Evolutionary conservation across 495 filamentous ascomycete genomes (phyloP).

Genomic region (Podospora pseudocomata): DNA sequence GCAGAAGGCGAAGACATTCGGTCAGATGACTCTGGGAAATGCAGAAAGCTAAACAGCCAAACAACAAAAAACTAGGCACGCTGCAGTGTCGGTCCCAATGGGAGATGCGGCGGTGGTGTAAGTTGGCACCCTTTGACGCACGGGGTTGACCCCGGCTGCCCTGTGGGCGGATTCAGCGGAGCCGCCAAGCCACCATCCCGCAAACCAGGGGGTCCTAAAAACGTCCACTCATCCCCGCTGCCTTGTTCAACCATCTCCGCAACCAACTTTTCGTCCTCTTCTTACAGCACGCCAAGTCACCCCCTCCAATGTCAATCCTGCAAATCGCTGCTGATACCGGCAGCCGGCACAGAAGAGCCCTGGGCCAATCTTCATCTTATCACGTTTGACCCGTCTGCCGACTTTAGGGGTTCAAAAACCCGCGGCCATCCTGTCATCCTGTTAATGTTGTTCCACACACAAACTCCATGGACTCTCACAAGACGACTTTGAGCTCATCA

Average conservation of each 20-base stretch:
- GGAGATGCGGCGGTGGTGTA: slow-evolving; percentile 9
- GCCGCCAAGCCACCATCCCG: neutral
- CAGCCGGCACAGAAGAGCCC: slow-evolving; percentile 13
- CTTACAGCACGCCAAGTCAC: slow-evolving; percentile 11
- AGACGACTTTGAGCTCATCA: neutral
- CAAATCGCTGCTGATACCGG: slow-evolving; percentile 19
- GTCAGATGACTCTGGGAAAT: slow-evolving; percentile 15
- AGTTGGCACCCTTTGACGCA: slow-evolving; percentile 12
- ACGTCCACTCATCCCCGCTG: neutral
- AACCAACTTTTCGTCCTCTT: slow-evolving; percentile 14
- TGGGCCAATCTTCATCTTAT: neutral
- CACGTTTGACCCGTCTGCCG: neutral
- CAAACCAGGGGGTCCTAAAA: neutral
- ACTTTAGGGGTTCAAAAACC: neutral
- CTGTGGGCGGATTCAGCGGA: neutral
- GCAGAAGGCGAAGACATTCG: slow-evolving; percentile 21
- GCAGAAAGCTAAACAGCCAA: slow-evolving; percentile 1
- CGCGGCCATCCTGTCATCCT: neutral
- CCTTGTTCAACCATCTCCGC: slow-evolving; percentile 5
- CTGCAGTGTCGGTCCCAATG: neutral
- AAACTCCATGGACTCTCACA: neutral
- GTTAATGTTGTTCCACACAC: neutral
- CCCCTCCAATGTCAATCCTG: slow-evolving; percentile 5
- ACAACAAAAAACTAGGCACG: neutral
- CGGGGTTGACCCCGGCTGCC: slow-evolving; percentile 2